These are phyloP conservation scores for Trichoderma koningii DNA, from an alignment of 2,329 filamentous ascomycete genomes.

Conservation along the genomic window DNA sequence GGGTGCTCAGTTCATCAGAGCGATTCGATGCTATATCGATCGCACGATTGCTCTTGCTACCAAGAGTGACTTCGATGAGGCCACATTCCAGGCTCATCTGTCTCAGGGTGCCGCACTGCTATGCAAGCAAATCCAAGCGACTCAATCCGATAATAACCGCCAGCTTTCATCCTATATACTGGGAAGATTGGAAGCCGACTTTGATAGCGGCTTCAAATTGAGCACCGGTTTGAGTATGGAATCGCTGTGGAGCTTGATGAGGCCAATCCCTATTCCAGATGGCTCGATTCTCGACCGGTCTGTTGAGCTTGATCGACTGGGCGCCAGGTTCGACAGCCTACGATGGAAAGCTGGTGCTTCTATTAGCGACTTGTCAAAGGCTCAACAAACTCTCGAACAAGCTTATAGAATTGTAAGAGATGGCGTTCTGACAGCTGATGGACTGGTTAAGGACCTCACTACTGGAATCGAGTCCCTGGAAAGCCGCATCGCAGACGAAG, in stretches of 20 bases:
- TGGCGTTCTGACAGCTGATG: constrained; percentile 45
- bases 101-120: constrained; percentile 52
- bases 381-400: constrained; percentile 57
- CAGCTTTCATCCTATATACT: constrained; percentile 47
- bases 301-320: constrained; percentile 57
- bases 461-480: constrained; percentile 57
- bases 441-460: constrained; percentile 53
- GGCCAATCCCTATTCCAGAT: constrained; percentile 60
- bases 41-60: constrained; percentile 54
- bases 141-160: constrained; percentile 34
- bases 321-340: constrained; percentile 60
- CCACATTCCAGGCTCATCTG: constrained; percentile 64
- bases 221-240: constrained; percentile 81
- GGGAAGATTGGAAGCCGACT: constrained; percentile 54
- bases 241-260: constrained; percentile 70
- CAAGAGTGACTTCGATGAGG: constrained; percentile 57
- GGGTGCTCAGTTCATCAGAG: constrained; percentile 39
- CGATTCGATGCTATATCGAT: constrained; percentile 56
- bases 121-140: constrained; percentile 37
- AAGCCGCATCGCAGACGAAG: constrained; percentile 46
- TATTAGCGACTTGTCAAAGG: constrained; percentile 54
- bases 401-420: constrained; percentile 58
- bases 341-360: constrained; percentile 60
- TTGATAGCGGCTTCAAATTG: constrained; percentile 70
- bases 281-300: constrained; percentile 49